Evolutionary conservation across 2,329 filamentous ascomycete species (phyloP).

Genomic region (Colletotrichum horii): DNA sequence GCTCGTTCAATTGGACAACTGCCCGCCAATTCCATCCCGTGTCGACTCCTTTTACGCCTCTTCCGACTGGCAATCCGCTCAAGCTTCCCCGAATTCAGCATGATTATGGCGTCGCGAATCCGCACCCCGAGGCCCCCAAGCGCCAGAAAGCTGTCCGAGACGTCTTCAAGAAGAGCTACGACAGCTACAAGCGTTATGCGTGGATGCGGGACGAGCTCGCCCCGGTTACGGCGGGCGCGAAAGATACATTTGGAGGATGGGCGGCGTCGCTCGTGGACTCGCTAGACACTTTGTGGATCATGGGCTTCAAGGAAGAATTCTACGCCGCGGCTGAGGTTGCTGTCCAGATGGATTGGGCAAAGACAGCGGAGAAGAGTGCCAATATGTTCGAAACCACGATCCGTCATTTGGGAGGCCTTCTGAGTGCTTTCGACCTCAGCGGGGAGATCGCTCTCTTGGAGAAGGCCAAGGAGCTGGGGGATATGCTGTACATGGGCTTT

Average conservation of each 20-base stretch:
- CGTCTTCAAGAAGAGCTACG: constrained; percentile 41
- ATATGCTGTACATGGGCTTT: constrained; percentile 69
- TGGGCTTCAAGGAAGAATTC: constrained; percentile 57
- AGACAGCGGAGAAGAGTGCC: constrained; percentile 45
- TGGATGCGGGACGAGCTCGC: constrained; percentile 52
- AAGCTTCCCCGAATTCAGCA: constrained; percentile 34
- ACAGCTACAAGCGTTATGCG: constrained; percentile 46
- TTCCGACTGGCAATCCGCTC: constrained; percentile 30
- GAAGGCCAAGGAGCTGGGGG: constrained; percentile 68
- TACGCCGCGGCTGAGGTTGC: constrained; percentile 49
- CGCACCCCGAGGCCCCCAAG: neutral
- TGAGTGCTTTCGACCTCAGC: constrained; percentile 74
- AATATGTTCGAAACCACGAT: constrained; percentile 77
- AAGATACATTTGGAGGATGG: constrained; percentile 53
- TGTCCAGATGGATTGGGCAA: constrained; percentile 56
- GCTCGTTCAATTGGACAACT: constrained; percentile 36
- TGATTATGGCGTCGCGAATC: constrained; percentile 45
- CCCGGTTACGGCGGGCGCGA: constrained; percentile 42
- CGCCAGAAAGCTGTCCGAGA: constrained; percentile 35
- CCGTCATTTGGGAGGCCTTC: constrained; percentile 71
- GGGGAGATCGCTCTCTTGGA: constrained; percentile 57
- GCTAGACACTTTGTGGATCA: constrained; percentile 59
- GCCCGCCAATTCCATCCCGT: constrained; percentile 32
- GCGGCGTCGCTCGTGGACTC: constrained; percentile 50
- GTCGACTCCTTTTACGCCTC: constrained; percentile 30